Base-by-base conservation (phyloP, 78 protist species). In the Chrysochromulina tobinii region DNA sequence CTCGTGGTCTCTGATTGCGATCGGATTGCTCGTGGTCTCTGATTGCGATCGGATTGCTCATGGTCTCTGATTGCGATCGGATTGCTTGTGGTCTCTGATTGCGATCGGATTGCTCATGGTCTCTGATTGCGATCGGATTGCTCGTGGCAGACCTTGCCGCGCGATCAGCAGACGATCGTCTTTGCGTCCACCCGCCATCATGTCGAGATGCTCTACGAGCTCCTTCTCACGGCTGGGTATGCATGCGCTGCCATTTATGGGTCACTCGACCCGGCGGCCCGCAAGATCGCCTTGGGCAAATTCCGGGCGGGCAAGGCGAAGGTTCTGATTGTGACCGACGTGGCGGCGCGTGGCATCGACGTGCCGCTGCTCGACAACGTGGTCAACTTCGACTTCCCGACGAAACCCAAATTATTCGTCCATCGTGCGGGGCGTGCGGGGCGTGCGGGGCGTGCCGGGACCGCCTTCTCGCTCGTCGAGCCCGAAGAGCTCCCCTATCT, bases 371-470 rank as follows among this genome's bases (percentile, higher is more conserved):
- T 99, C 25, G 99, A 99, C 92, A 93, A 96, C 77, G 99, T 99
- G 64, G 95, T 99, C 93, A 98, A 99, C 97, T 98, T 91, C 89
- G 99, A 99, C 91, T 99, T 99, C 59, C 99, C 99, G 23, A 73
- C 97, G 6, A 86, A 79, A 67, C 96, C 99, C 18, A 99, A 99
- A 97, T 97, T 99, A 18, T 99, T 98, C 94, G 93, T 99, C 58
- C 99, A 99, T 61, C 95, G 99, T 2, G 98, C 94, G 21, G 99
- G 99, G 12, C 97, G 99, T 67, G 99, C 95, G 18, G 99, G 99
- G 0, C 97, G 99, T 73, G 99, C 99, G 0, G 99, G 99, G 1
- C 89, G 99, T 21, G 1, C 85, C 15, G 99, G 99, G 25, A 67
- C 88, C 3, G 99, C 99, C 9, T 96, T 92, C 77, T 96, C 98